A percentile compares a stretch with the other conserved stretches of the same genome.
Conservation (phyloP, 2,329 filamentous ascomycete species). For the Incumbomyces lentus region DNA sequence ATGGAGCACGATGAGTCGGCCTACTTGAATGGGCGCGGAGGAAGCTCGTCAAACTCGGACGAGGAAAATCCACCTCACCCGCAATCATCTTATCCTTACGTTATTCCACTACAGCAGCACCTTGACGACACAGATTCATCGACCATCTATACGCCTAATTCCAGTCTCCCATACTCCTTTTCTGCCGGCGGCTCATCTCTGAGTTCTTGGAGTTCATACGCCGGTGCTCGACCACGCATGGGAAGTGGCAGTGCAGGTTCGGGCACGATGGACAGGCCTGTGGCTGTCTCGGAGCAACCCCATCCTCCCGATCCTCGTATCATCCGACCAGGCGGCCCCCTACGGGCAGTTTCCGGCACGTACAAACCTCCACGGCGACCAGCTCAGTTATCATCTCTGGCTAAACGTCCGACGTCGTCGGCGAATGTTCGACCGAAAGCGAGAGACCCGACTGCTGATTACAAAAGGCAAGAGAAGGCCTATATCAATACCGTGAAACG, state of each 20-base stretch:
- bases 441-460: slow-evolving; percentile 60
- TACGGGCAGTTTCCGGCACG: slow-evolving; percentile 66
- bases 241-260: slow-evolving; percentile 32
- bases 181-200: slow-evolving; percentile 21
- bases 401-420: slow-evolving; percentile 44
- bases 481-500: slow-evolving; percentile 88
- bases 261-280: slow-evolving; percentile 28
- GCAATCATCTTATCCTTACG: slow-evolving; percentile 25
- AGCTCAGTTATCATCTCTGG: slow-evolving; percentile 32
- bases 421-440: slow-evolving; percentile 45
- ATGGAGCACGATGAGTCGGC: slow-evolving; percentile 36
- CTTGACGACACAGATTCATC: slow-evolving; percentile 23
- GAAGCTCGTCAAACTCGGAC: slow-evolving; percentile 29
- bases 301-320: slow-evolving; percentile 33
- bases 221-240: slow-evolving; percentile 32
- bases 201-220: slow-evolving; percentile 28
- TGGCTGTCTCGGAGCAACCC: slow-evolving; percentile 1
- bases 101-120: slow-evolving; percentile 15
- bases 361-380: slow-evolving; percentile 55
- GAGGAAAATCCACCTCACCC: slow-evolving; percentile 28
- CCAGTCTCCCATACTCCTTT: slow-evolving; percentile 8
- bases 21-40: slow-evolving; percentile 31
- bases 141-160: slow-evolving; percentile 24
- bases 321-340: slow-evolving; percentile 58
- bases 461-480: slow-evolving; percentile 79